These are phyloP conservation scores for Tarenaya hassleriana DNA, from an alignment of 345 rosid species.

Conservation along the genomic window DNA sequence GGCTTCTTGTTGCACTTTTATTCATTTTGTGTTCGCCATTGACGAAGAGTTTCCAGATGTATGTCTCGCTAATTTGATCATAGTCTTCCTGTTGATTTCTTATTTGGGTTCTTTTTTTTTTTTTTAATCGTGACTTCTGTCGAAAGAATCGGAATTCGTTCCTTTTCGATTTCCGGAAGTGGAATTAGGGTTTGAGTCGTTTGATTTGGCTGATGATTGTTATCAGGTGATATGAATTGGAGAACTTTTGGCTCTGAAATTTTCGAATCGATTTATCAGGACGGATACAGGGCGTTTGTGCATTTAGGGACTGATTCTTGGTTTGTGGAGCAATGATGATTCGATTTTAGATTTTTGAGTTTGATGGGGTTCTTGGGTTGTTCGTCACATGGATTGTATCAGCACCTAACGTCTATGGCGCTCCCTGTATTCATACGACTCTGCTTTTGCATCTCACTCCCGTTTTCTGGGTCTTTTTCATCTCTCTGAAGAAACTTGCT, in stretches of 20 bases:
- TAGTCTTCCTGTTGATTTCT: neutral
- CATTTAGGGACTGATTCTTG: constrained; percentile 9
- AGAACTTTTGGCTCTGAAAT: constrained; percentile 14
- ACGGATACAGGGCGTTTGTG: constrained; percentile 1
- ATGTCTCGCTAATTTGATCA: constrained; percentile 22
- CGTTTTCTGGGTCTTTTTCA: too few relatives aligned
- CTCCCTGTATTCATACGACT: too few relatives aligned
- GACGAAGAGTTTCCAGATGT: constrained; percentile 29
- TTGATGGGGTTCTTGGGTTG: constrained; percentile 8
- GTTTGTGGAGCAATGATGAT: neutral
- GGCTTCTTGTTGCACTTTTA: constrained; percentile 7
- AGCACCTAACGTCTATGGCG: too few relatives aligned
- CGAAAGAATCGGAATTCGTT: neutral
- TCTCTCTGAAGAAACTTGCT: too few relatives aligned
- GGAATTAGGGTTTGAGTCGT: constrained; percentile 3
- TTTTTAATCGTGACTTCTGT: neutral
- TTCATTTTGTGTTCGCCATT: constrained; percentile 1
- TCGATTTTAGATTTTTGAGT: constrained; percentile 8
- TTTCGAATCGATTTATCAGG: constrained; percentile 10
- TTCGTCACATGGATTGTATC: constrained; percentile 6
- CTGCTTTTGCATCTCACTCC: too few relatives aligned
- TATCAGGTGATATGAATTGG: constrained; percentile 32
- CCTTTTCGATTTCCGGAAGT: too few relatives aligned
- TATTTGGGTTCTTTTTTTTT: neutral
- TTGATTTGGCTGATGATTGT: constrained; percentile 17